Conservation (phyloP, 495 filamentous ascomycete species). For the Penicillium alfredii region DNA sequence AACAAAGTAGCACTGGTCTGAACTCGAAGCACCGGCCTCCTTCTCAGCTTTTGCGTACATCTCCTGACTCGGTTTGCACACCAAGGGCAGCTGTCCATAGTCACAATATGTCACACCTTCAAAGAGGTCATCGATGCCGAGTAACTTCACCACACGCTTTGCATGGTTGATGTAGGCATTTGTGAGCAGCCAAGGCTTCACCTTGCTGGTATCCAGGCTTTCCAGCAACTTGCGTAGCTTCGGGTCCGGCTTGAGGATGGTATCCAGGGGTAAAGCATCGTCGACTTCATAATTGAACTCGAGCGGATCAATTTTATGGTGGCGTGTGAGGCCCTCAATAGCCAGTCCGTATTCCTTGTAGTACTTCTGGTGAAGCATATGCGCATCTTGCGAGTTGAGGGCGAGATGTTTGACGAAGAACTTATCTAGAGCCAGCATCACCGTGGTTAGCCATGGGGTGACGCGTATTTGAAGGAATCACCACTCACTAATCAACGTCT, state of each 20-base stretch:
- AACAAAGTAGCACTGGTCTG: conserved; percentile 75
- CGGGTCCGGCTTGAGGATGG: conserved; percentile 69
- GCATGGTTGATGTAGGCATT: conserved; percentile 93
- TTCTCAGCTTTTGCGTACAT: conserved; percentile 78
- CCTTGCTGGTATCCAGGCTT: conserved; percentile 72
- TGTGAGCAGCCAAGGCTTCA: conserved; percentile 89
- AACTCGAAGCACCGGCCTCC: conserved; percentile 53
- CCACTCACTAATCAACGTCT: conserved; percentile 53
- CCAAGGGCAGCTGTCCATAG: conserved; percentile 58
- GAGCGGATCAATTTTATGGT: conserved; percentile 92
- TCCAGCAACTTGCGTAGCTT: conserved; percentile 68
- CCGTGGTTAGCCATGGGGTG: background rate
- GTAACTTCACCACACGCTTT: conserved; percentile 68
- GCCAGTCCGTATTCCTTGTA: conserved; percentile 93
- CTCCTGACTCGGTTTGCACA: conserved; percentile 77
- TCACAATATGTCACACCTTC: conserved; percentile 93
- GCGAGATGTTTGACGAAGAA: conserved; percentile 79
- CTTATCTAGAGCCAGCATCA: conserved; percentile 41
- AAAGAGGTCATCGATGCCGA: conserved; percentile 81
- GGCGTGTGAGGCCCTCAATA: conserved; percentile 87
- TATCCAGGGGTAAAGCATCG: conserved; percentile 86
- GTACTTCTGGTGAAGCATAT: conserved; percentile 78
- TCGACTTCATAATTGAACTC: conserved; percentile 94
- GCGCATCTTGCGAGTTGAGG: conserved; percentile 66
- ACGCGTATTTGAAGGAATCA: background rate